phyloP scores from a whole-genome alignment of 148 eudicot genomes.

The Rhododendron molle region DNA sequence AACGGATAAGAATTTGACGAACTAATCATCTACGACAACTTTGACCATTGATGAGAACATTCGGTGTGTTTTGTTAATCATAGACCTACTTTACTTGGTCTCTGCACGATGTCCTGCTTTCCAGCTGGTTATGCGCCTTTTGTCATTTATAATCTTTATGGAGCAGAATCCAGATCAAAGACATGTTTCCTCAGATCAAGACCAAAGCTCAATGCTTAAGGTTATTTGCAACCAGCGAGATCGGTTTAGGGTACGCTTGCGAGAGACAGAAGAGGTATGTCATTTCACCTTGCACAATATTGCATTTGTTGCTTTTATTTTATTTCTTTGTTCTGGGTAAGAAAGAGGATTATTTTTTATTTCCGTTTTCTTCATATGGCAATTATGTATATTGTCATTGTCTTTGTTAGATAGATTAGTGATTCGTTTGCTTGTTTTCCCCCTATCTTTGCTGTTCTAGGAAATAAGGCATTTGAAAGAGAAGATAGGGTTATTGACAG shows the following conservation, averaged over 20 bases:
- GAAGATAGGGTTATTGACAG: constrained; percentile 65
- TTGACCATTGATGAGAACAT: background rate
- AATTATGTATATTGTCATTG: background rate
- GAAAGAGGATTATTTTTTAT: background rate
- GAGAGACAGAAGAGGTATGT: constrained; percentile 92
- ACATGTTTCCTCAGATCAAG: constrained; percentile 70
- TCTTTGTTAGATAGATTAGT: background rate
- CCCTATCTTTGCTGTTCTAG: constrained; percentile 26
- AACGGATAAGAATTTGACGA: background rate
- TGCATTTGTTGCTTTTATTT: background rate
- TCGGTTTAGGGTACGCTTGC: constrained; percentile 82
- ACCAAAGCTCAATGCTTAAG: constrained; percentile 97
- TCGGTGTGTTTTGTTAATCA: background rate
- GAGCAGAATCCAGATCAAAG: constrained; percentile 74
- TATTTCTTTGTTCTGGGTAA: background rate
- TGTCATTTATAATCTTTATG: constrained; percentile 2
- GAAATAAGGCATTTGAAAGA: constrained; percentile 90
- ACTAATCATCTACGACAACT: background rate
- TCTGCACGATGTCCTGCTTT: constrained; percentile 2
- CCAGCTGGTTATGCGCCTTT: background rate
- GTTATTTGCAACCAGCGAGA: constrained; percentile 98
- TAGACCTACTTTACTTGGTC: background rate
- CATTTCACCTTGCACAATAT: constrained; percentile 2
- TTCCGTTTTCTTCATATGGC: background rate
- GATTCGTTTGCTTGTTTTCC: background rate